Evolutionary conservation across 148 eudicot species (phyloP), one percentile per base, ranked within the genome.

Genomic region (Rhododendron simsii): DNA sequence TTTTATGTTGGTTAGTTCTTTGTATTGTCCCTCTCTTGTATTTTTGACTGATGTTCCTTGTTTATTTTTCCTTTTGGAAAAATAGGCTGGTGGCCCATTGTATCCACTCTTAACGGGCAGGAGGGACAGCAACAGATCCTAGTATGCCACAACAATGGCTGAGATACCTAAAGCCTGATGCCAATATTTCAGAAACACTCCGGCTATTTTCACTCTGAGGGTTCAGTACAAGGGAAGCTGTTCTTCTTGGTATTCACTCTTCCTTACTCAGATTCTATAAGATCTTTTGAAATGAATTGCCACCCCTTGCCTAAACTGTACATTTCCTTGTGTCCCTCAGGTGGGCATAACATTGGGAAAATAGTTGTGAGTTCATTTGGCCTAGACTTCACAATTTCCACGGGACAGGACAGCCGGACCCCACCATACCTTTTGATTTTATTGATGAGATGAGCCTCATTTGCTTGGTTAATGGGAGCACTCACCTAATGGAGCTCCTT

Each of bases 271-370:
- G 51, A 48, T 23, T 20, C 5, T 76, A 78, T 44, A 15, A 20
- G 16, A 20, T 6, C 14, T 41, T 16, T 71, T 51, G n/a, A 37
- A 39, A 53, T 73, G 44, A 26, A 15, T 26, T 30, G 12, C 28
- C 33, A 84, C 41, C 20, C 13, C 23, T 79, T 13, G 12, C 59
- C 65, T 63, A 44, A 48, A 63, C n/a, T 81, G 57, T 13, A 2
- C 39, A 2, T 59, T 28, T 14, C 23, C 41, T 63, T 65, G 26
- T 86, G 23, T 55, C 44, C 44, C 83, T 21, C 67, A 91, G 93
- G 92, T 33, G 87, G 88, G 2, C 92, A 92, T 76, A 92, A 88
- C 84, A 89, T 92, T 23, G 94, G 94, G 20, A 85, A 91, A 71
- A 90, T 90, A n/a, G 91, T 0, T 92, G 94, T 37, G 86, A 89